Base-by-base conservation (phyloP, 768 basidiomycete genomes). In the Leccinellum rugosiceps region DNA sequence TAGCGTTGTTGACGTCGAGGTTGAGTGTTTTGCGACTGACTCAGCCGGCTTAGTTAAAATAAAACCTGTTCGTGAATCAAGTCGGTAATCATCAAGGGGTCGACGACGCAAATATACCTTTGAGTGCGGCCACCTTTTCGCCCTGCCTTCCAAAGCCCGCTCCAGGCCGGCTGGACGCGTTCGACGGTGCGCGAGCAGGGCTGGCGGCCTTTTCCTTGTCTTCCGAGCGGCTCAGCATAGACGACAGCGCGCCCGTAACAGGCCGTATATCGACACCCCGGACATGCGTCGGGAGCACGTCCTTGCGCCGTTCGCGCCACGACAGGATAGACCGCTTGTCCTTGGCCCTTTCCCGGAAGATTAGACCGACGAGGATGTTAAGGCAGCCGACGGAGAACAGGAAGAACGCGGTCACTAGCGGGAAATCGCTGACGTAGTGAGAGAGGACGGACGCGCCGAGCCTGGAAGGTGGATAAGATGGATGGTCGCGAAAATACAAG, bases 401-500 rank as follows among this genome's bases (percentile, higher is more conserved):
- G 75, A 94, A 82, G 79, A 91, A 93, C 28, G 88, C 90, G 2
- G 92, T 81, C 59, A 94, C 92, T 63, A 94, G 86, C 2, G 92
- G 84, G 72, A 95, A 94, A 65, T 82, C 83, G 59, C 89, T 84
- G 57, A 93, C 90, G 65, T 87, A 80, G 76, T 90, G 87, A 2
- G 87, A 87, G 59, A 89, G 84, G 53, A 88, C 80, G 54, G 85
- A 81, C 0, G 87, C 86, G 3, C 85, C 85, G 61, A 87, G 81
- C 9, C 85, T 87, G 43, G 28, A 49, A 19, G 21, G 6, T 3
- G 14, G 46, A 7, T 63, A 14, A 52, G 32, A 45, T 47, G 44
- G 19, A 48, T 10, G 8, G 43, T 14, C 2, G 19, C 9, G 21
- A 11, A n/a, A 47, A 21, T n/a, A 23, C 5, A 45, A 6, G 44